Evolutionary conservation across 2,329 filamentous ascomycete species (phyloP).

Genomic region (Neocucurbitaria cava): DNA sequence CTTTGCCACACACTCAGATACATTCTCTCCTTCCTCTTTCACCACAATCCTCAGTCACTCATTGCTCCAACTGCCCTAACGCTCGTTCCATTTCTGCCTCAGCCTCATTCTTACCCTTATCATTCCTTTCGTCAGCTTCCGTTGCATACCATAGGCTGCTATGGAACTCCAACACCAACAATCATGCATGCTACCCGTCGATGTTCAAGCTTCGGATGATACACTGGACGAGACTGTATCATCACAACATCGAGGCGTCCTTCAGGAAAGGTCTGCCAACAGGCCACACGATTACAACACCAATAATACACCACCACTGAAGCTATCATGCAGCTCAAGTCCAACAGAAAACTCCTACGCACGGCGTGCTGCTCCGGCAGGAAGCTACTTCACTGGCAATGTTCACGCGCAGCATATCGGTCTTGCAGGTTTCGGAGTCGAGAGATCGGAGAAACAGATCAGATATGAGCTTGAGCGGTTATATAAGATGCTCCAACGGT

Average conservation of each 20-base stretch:
- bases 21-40: conserved; percentile 40
- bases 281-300: conserved; percentile 41
- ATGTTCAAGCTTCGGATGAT: conserved; percentile 49
- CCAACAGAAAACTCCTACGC: conserved; percentile 35
- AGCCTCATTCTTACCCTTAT: conserved; percentile 49
- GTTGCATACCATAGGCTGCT: conserved; percentile 30
- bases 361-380: conserved; percentile 20
- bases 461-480: conserved; percentile 37
- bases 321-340: conserved; percentile 39
- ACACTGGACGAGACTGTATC: conserved; percentile 17
- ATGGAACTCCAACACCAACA: conserved; percentile 47
- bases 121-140: conserved; percentile 33
- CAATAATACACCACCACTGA: conserved; percentile 27
- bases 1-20: conserved; percentile 36
- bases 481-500: conserved; percentile 39
- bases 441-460: conserved; percentile 39
- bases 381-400: conserved; percentile 37
- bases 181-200: conserved; percentile 52
- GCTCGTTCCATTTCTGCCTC: conserved; percentile 47
- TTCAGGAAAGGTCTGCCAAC: conserved; percentile 54
- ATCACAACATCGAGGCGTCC: conserved; percentile 33
- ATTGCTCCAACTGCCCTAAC: conserved; percentile 52
- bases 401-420: conserved; percentile 30
- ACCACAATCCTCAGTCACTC: conserved; percentile 52
- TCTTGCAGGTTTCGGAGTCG: conserved; percentile 23